Evolutionary conservation across 495 filamentous ascomycete species (phyloP).

Genomic region (Recurvomyces mirabilis): DNA sequence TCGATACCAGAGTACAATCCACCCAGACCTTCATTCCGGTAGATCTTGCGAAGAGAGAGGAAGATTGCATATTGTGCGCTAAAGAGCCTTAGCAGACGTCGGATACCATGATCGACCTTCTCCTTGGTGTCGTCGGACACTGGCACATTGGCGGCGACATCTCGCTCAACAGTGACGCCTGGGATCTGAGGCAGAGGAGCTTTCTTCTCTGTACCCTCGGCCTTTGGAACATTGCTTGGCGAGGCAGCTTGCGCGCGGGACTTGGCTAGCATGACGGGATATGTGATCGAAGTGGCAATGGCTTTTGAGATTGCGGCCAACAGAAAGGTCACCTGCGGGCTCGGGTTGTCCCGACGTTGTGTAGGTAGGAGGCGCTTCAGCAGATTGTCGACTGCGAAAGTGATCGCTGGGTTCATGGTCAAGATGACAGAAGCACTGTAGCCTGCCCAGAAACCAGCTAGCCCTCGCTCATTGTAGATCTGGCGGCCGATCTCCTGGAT

Average conservation of each 20-base stretch:
- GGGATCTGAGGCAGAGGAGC: conserved; percentile 1
- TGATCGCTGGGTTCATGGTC: conserved; percentile 77
- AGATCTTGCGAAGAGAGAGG: conserved; percentile 50
- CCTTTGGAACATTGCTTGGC: neutral
- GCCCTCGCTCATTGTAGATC: conserved; percentile 60
- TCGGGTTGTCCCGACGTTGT: conserved; percentile 40
- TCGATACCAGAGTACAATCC: conserved; percentile 68
- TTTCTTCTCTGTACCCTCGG: conserved; percentile 12
- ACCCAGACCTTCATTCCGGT: conserved; percentile 50
- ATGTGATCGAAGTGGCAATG: conserved; percentile 66
- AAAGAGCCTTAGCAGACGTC: conserved; percentile 7
- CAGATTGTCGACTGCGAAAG: conserved; percentile 69
- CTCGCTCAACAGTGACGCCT: neutral
- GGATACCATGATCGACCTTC: conserved; percentile 6
- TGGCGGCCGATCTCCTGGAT: conserved; percentile 49
- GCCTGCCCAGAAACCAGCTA: conserved; percentile 78
- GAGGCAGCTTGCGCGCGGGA: conserved; percentile 50
- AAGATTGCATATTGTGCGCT: conserved; percentile 44
- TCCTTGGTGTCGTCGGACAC: neutral
- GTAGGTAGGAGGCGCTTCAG: conserved; percentile 49
- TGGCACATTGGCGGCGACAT: neutral
- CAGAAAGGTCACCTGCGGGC: conserved; percentile 45
- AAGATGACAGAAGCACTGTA: conserved; percentile 72
- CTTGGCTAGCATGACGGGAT: conserved; percentile 77
- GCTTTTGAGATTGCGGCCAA: conserved; percentile 75